Evolutionary conservation across 352 stramenopile species (phyloP), one percentile per base, ranked within the genome.

Genomic region (Blastocystis sp.): DNA sequence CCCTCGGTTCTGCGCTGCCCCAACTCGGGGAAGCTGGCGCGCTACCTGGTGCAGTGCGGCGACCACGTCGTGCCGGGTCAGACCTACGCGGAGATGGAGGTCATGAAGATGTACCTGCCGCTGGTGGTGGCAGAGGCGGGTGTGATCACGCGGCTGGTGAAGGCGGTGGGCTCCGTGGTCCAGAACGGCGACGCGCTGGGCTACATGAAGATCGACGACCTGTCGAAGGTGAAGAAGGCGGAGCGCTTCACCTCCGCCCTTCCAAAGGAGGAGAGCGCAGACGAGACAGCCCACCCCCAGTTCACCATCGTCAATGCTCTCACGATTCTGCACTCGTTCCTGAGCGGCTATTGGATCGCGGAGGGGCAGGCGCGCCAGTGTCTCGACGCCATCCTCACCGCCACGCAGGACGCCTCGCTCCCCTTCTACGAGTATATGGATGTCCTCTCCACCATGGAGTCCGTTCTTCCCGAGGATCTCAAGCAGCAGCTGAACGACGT

Each of bases 51-150:
- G 40, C 92, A 96, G 45, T 95, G 99, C 89, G 96, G 96, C 34
- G 92, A 95, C 23, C 93, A 94, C 74, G 90, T 96, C 0, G 92
- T 93, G 76, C 93, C 93, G 86, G 93, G 93, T 5, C 74, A 95
- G 82, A 91, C 92, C 4, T 97, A 95, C 89, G 93, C 92, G 34
- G 94, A 97, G 90, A 95, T 97, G 67, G 94, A 97, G 90, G 97
- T 99, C n/a, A 99, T 99, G 97, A 99, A 99, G 92, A 99, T 99
- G 97, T 99, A 99, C 92, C 98, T 99, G 96, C 96, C 96, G 34
- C 92, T 99, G 59, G 94, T 97, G 84, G 97, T 97, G 0, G 95
- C 95, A 38, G 97, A 99, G 91, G 92, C 92, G 53, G 97, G 97
- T 91, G 91, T 97, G 3, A 96, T 99, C 74, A 93, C 93, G 11